A percentile compares a stretch with the other conserved stretches of the same genome.
Evolutionary conservation across 371 early-diverging fungal genomes (phyloP).

Genomic region (Mucor racemosus): DNA sequence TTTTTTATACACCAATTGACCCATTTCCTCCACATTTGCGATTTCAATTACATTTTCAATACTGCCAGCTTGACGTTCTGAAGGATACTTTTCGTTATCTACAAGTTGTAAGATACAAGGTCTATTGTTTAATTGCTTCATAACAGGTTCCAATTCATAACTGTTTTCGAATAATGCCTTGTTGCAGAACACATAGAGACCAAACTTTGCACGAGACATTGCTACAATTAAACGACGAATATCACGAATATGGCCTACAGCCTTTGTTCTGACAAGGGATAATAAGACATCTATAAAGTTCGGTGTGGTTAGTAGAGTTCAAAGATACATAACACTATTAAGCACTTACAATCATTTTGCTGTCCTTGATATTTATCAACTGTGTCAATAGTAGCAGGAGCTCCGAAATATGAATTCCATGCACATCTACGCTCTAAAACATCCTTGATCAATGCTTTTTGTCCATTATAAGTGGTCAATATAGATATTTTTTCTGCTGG

Average conservation of each 20-base stretch:
- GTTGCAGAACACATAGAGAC: conserved; percentile 90
- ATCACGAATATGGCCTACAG: conserved; percentile 92
- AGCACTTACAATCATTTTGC: conserved; percentile 83
- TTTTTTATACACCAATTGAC: conserved; percentile 72
- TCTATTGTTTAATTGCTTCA: conserved; percentile 54
- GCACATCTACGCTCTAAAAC: conserved; percentile 84
- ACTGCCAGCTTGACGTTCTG: conserved; percentile 35
- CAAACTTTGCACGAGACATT: conserved; percentile 90
- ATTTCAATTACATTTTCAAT: conserved; percentile 45
- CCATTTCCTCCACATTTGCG: conserved; percentile 64
- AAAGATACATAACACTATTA: background rate
- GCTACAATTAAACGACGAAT: conserved; percentile 89
- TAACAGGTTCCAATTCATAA: conserved; percentile 75
- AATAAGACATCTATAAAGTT: conserved; percentile 73
- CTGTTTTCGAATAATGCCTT: conserved; percentile 75
- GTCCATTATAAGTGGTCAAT: conserved; percentile 96
- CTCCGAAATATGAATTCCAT: conserved; percentile 81
- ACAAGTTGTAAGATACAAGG: conserved; percentile 62
- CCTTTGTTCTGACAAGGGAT: conserved; percentile 91
- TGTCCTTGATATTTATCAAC: conserved; percentile 97
- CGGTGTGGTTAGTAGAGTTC: background rate
- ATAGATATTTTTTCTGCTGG: conserved; percentile 87
- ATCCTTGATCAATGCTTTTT: conserved; percentile 88
- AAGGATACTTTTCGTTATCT: conserved; percentile 63
- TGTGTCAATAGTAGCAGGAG: conserved; percentile 77